Evolutionary conservation across 345 rosid species (phyloP).

Genomic region (Boechera stricta): DNA sequence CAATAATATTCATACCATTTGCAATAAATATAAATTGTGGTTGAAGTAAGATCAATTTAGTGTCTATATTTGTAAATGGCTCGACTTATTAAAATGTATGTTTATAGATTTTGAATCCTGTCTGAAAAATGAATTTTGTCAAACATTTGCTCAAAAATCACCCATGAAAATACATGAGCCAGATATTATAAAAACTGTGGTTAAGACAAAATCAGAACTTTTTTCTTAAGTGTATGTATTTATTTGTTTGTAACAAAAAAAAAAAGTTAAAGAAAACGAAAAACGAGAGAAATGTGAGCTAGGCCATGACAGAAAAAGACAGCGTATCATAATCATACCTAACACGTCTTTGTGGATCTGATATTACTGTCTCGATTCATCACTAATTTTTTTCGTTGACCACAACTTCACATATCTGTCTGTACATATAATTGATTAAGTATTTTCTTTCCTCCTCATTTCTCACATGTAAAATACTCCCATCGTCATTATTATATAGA

Average conservation of each 20-base stretch:
- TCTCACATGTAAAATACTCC: conserved; percentile 19
- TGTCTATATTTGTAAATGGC: background rate
- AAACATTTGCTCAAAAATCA: background rate
- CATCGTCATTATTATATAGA: background rate
- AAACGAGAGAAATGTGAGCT: conserved; percentile 42
- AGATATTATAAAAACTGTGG: background rate
- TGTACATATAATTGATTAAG: background rate
- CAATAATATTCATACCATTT: background rate
- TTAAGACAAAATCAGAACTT: background rate
- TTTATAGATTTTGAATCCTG: background rate
- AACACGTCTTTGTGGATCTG: conserved; percentile 41
- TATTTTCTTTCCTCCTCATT: conserved; percentile 25
- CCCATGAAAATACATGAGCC: background rate
- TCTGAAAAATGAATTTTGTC: background rate
- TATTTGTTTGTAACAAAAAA: background rate
- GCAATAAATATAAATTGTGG: background rate
- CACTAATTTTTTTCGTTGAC: conserved; percentile 23
- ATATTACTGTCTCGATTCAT: conserved; percentile 22
- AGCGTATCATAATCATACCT: conserved; percentile 30
- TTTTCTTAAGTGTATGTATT: background rate
- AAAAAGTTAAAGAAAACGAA: background rate
- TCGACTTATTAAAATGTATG: background rate
- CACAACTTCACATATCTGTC: conserved; percentile 3
- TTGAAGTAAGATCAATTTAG: background rate
- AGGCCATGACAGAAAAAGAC: conserved; percentile 22